Conservation (phyloP, 805 yeast genomes). For the Candida wancherniae region DNA sequence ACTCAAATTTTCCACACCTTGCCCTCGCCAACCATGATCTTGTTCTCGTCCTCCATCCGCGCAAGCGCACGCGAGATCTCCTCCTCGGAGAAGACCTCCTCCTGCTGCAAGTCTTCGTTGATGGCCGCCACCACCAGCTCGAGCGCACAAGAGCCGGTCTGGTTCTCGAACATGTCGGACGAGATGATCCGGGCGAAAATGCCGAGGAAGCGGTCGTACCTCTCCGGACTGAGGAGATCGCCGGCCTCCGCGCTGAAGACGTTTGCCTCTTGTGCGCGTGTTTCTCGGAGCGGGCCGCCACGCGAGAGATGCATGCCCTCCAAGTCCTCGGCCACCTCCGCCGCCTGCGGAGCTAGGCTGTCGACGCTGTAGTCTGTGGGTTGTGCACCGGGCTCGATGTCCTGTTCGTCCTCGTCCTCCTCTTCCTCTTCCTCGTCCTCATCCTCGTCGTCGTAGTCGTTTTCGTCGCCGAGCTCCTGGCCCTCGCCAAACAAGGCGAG, state of each 20-base stretch:
- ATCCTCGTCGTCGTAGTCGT: slow-evolving; percentile 26
- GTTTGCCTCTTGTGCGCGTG: slow-evolving; percentile 16
- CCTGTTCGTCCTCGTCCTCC: slow-evolving; percentile 15
- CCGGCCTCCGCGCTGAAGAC: slow-evolving; percentile 12
- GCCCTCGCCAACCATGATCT: slow-evolving; percentile 35
- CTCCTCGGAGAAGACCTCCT: slow-evolving; percentile 28
- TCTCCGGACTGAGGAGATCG: slow-evolving; percentile 26
- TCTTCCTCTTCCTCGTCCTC: slow-evolving; percentile 14
- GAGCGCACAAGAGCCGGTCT: slow-evolving; percentile 27
- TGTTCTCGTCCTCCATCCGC: slow-evolving; percentile 33
- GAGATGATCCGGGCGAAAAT: slow-evolving; percentile 29
- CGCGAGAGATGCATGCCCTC: slow-evolving; percentile 27
- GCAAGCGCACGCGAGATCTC: slow-evolving; percentile 31
- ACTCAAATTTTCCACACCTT: slow-evolving; percentile 33
- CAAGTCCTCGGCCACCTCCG: slow-evolving; percentile 23
- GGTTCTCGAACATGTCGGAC: slow-evolving; percentile 31
- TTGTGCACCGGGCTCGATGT: slow-evolving; percentile 1
- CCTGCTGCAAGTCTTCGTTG: slow-evolving; percentile 36
- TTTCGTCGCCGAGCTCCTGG: slow-evolving; percentile 30
- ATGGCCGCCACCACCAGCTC: slow-evolving; percentile 29
- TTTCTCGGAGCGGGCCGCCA: slow-evolving; percentile 24
- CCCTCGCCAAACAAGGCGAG: slow-evolving; percentile 15
- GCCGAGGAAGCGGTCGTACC: slow-evolving; percentile 28
- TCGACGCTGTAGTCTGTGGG: no score
- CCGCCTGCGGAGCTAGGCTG: no score